These are phyloP conservation scores for Agaricales sp. DNA, from an alignment of 1,284 basidiomycete genomes.

Conservation along the genomic window DNA sequence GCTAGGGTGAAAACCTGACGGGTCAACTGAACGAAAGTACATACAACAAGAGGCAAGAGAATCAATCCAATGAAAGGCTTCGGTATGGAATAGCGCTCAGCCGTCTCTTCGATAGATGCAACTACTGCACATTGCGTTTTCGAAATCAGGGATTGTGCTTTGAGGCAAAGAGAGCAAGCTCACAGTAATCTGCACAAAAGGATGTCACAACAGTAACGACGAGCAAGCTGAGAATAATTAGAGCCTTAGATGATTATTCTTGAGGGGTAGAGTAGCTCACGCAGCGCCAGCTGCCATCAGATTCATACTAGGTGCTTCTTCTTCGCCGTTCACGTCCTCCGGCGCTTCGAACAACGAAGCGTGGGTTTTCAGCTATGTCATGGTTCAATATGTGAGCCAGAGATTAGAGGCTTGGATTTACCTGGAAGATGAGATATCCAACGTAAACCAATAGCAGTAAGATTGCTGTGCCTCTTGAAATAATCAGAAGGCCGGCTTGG, in stretches of 20 bases:
- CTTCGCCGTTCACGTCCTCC: slow-evolving; percentile 16
- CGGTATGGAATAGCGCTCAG: slow-evolving; percentile 69
- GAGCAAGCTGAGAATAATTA: slow-evolving; percentile 34
- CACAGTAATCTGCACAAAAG: slow-evolving; percentile 77
- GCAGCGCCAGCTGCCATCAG: slow-evolving; percentile 46
- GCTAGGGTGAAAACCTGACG: neutral
- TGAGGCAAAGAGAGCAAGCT: slow-evolving; percentile 18
- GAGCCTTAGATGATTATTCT: neutral
- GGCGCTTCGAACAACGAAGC: slow-evolving; percentile 25
- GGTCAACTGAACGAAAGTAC: slow-evolving; percentile 15
- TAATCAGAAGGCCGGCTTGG: slow-evolving; percentile 52
- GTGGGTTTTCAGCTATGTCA: slow-evolving; percentile 40
- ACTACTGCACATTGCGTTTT: slow-evolving; percentile 43
- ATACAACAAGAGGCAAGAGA: slow-evolving; percentile 61
- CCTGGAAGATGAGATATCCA: slow-evolving; percentile 74
- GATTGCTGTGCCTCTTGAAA: slow-evolving; percentile 81
- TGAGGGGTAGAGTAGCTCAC: slow-evolving; percentile 25
- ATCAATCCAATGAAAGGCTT: slow-evolving; percentile 76
- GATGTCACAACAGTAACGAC: slow-evolving; percentile 71
- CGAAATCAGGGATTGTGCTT: neutral
- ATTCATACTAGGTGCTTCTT: slow-evolving; percentile 59
- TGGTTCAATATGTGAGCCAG: slow-evolving; percentile 7
- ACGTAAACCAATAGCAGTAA: slow-evolving; percentile 77
- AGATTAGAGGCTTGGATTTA: slow-evolving; percentile 17
- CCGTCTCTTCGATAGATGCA: slow-evolving; percentile 85